Base-by-base conservation (phyloP, 306 rosid species). In the Dicorynia guianensis region DNA sequence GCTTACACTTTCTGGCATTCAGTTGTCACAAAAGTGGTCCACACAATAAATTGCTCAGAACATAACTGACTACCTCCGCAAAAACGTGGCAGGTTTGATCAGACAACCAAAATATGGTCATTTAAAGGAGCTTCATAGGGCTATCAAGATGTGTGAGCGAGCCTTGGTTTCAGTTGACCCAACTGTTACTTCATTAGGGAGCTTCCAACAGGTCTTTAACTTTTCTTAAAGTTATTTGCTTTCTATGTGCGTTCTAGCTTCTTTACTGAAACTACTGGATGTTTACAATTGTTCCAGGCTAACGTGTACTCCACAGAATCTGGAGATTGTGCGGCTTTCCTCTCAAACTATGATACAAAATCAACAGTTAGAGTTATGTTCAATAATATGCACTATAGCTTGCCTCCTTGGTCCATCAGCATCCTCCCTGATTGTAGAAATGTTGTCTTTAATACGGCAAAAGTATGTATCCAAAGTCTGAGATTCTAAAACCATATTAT, bases 371-470 rank as follows among this genome's bases (percentile, higher is more conserved):
- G 88, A 78, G 93, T 92, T 71, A 61, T 89, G 91, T 92, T 89
- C 83, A 92, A 92, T 76, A 92, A 92, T 82, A 81, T 86, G 97
- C 97, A 87, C 74, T 92, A 89, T 52, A 87, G 36, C 81, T 76
- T 92, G 67, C 97, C 96, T 75, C 97, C 97, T 71, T 92, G 97
- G 97, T 92, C 96, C 36, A 78, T 89, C 75, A 89, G 97, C 75
- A 74, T 92, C 79, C 96, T 92, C 59, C 96, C 97, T 5, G 97
- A 89, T 75, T 92, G 97, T 63, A 79, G 96, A 83, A 92, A 92
- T 54, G 96, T 83, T 48, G 90, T 88, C 63, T 89, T 87, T 69
- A 92, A 92, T 66, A 92, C 96, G 10, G 97, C 96, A 7, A 89
- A 92, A 91, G 97, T 92, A 78, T 54, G 82, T 4, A 56, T 49